Evolutionary conservation across 352 stramenopile genomes (phyloP).

Genomic region (Phytophthora tubulina): DNA sequence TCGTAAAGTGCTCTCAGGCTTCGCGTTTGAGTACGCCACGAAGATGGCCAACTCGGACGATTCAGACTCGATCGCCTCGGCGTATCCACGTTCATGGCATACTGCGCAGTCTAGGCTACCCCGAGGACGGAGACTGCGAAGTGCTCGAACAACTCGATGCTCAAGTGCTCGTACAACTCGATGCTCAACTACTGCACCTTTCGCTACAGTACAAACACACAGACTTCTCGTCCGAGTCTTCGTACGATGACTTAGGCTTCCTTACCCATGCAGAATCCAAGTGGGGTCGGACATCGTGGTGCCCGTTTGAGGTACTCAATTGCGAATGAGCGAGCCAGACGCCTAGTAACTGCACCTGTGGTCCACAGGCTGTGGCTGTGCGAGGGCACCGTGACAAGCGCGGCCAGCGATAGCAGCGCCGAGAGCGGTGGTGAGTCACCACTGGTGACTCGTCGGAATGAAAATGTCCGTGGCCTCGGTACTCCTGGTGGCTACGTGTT

Average conservation of each 20-base stretch:
- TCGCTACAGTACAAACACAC: conserved; percentile 66
- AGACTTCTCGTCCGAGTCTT: conserved; percentile 47
- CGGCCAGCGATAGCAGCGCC: conserved; percentile 35
- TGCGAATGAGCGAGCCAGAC: conserved; percentile 57
- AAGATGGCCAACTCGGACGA: conserved; percentile 81
- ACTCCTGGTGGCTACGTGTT: conserved; percentile 19
- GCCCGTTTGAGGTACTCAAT: conserved; percentile 43
- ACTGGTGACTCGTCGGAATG: conserved; percentile 17
- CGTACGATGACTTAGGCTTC: conserved; percentile 52
- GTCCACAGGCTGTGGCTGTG: not conserved
- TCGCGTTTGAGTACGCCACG: conserved; percentile 88
- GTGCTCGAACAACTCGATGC: conserved; percentile 20
- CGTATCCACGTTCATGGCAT: conserved; percentile 80
- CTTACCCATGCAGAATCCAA: conserved; percentile 35
- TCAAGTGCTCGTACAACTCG: conserved; percentile 65
- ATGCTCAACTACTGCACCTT: conserved; percentile 87
- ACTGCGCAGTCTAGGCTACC: conserved; percentile 83
- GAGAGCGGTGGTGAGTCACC: conserved; percentile 33
- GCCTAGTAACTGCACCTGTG: conserved; percentile 54
- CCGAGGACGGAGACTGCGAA: conserved; percentile 71
- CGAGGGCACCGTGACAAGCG: conserved; percentile 38
- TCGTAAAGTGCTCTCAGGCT: conserved; percentile 71
- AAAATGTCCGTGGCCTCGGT: conserved; percentile 24
- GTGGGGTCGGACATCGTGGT: conserved; percentile 47
- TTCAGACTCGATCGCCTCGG: conserved; percentile 38